Percentiles rank a stretch among this genome's conserved stretches.
These are phyloP conservation scores for Leccinum aurantiacum DNA, from an alignment of 768 basidiomycete genomes.

Conservation along the genomic window DNA sequence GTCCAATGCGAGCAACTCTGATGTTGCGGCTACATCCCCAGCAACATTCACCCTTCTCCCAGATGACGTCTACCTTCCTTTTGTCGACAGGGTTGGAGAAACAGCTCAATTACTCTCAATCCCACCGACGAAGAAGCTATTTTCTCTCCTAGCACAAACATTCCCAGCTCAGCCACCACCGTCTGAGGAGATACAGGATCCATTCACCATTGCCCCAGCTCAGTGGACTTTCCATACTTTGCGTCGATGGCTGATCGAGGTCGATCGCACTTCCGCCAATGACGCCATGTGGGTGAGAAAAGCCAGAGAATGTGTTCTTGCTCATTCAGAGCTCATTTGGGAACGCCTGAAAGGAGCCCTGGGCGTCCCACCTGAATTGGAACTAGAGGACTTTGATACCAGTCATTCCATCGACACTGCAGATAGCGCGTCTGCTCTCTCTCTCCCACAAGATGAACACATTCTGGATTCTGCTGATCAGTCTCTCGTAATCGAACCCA, in stretches of 20 bases:
- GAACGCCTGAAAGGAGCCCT: constrained; percentile 86
- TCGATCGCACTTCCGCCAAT: constrained; percentile 59
- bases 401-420: background rate
- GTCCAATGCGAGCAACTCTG: constrained; percentile 6
- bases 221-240: constrained; percentile 76
- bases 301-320: constrained; percentile 71
- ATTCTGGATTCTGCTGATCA: constrained; percentile 3
- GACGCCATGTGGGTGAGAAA: constrained; percentile 75
- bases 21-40: constrained; percentile 25
- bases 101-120: constrained; percentile 65
- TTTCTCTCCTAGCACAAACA: constrained; percentile 71
- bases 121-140: constrained; percentile 67
- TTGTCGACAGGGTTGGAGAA: constrained; percentile 79
- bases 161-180: constrained; percentile 42
- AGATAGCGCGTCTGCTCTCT: background rate
- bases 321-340: constrained; percentile 86
- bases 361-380: constrained; percentile 83
- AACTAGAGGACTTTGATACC: constrained; percentile 48
- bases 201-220: constrained; percentile 53
- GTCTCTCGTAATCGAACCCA: constrained; percentile 48
- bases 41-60: constrained; percentile 75
- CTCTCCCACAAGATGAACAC: background rate
- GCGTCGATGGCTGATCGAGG: constrained; percentile 60
- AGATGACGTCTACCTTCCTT: constrained; percentile 79
- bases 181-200: constrained; percentile 28